phyloP scores from a whole-genome alignment of 2,329 filamentous ascomycete genomes.

The Aspergillus sp. region DNA sequence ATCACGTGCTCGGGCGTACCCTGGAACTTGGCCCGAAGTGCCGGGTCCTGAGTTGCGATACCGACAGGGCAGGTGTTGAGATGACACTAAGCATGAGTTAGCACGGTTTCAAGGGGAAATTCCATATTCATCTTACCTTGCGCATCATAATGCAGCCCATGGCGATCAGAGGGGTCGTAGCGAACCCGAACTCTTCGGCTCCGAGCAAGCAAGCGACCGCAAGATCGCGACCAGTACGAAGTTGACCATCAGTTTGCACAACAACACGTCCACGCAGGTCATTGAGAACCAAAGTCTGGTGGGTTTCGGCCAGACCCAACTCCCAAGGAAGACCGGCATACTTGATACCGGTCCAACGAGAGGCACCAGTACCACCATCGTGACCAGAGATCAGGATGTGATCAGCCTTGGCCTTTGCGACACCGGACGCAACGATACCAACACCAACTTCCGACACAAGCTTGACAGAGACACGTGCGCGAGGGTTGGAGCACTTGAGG shows the following conservation, averaged over 20 bases:
- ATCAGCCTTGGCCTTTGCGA: slow-evolving; percentile 95
- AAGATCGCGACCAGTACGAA: slow-evolving; percentile 88
- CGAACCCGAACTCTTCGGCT: slow-evolving; percentile 98
- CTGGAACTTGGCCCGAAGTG: slow-evolving; percentile 87
- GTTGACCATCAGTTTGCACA: slow-evolving; percentile 93
- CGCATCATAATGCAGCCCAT: slow-evolving; percentile 96
- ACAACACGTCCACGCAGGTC: slow-evolving; percentile 93
- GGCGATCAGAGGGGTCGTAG: slow-evolving; percentile 89
- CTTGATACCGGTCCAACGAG: slow-evolving; percentile 97
- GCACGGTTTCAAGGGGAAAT: not conserved
- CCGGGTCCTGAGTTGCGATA: slow-evolving; percentile 94
- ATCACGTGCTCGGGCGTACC: slow-evolving; percentile 95
- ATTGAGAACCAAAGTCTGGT: slow-evolving; percentile 94
- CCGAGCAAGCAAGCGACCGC: slow-evolving; percentile 92
- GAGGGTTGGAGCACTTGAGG: slow-evolving; percentile 92
- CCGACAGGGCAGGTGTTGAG: slow-evolving; percentile 85
- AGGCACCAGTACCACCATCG: slow-evolving; percentile 94
- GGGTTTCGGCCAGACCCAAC: slow-evolving; percentile 91
- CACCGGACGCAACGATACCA: slow-evolving; percentile 94
- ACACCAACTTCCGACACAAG: slow-evolving; percentile 97
- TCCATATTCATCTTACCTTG: not conserved
- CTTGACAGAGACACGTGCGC: slow-evolving; percentile 91
- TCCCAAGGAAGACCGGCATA: slow-evolving; percentile 97
- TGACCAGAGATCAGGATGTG: slow-evolving; percentile 97
- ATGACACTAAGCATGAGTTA: slow-evolving; percentile 27